Conservation (phyloP, 2,329 filamentous ascomycete species). For the Bisporella sp. region DNA sequence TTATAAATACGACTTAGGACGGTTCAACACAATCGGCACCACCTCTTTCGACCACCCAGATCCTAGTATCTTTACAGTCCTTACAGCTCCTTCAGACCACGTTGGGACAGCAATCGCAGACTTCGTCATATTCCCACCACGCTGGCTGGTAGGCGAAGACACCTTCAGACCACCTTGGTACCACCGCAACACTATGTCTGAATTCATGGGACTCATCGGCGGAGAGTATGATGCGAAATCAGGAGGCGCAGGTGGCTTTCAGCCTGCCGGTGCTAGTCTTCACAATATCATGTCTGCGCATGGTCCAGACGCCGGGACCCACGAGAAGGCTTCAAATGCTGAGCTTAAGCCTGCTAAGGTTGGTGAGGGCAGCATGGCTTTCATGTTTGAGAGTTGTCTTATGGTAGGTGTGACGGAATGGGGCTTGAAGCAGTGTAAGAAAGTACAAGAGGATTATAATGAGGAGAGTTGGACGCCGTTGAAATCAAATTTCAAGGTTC, state of each 20-base stretch:
- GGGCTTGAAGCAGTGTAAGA: conserved; percentile 61
- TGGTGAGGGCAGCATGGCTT: conserved; percentile 53
- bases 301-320: conserved; percentile 49
- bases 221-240: conserved; percentile 55
- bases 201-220: conserved; percentile 58
- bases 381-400: conserved; percentile 58
- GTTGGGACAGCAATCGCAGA: conserved; percentile 53
- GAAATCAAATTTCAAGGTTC: conserved; percentile 38
- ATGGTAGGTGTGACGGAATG: conserved; percentile 70
- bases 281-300: conserved; percentile 60
- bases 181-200: conserved; percentile 58
- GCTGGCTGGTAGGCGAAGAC: conserved; percentile 54
- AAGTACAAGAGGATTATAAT: conserved; percentile 63
- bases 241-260: conserved; percentile 42
- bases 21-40: conserved; percentile 68
- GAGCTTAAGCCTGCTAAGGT: conserved; percentile 49
- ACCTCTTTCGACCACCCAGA: conserved; percentile 74
- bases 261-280: conserved; percentile 52
- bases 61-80: conserved; percentile 67
- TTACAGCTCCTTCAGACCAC: conserved; percentile 50
- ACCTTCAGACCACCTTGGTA: conserved; percentile 58
- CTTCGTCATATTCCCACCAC: conserved; percentile 58
- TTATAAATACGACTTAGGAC: conserved; percentile 74
- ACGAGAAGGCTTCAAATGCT: conserved; percentile 45
- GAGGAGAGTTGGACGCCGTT: conserved; percentile 58